Evolutionary conservation across 495 filamentous ascomycete species (phyloP).

Genomic region (Lophium mytilinum): DNA sequence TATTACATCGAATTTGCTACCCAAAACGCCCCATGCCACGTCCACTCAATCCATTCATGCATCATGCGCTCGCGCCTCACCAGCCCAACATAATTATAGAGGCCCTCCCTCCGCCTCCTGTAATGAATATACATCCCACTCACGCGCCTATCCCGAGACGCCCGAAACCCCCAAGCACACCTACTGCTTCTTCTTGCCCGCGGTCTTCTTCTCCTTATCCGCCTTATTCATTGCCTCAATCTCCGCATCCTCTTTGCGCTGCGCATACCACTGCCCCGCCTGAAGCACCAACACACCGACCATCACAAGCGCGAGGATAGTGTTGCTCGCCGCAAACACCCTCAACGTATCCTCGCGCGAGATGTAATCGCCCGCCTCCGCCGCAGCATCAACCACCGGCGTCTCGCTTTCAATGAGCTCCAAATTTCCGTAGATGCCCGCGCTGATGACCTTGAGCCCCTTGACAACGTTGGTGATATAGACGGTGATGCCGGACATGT

Average conservation of each 20-base stretch:
- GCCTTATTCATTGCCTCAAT: constrained; percentile 52
- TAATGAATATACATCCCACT: no score
- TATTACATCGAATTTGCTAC: no score
- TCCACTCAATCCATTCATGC: no score
- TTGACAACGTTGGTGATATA: constrained; percentile 94
- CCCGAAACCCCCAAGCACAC: no score
- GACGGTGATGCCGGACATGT: constrained; percentile 82
- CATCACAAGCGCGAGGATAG: constrained; percentile 83
- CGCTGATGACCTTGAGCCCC: constrained; percentile 70
- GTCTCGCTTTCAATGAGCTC: constrained; percentile 42
- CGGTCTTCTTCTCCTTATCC: constrained; percentile 42
- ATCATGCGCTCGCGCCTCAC: no score
- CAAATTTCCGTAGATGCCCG: constrained; percentile 37
- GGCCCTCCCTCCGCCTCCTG: no score
- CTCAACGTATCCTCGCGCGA: constrained; percentile 77
- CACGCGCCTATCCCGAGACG: no score
- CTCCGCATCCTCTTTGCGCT: constrained; percentile 83
- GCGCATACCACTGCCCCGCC: constrained; percentile 98
- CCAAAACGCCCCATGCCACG: no score
- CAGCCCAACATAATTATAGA: no score
- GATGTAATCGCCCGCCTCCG: constrained; percentile 43
- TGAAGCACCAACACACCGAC: constrained; percentile 88
- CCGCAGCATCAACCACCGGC: constrained; percentile 22
- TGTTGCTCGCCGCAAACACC: constrained; percentile 92
- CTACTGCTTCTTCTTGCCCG: constrained; percentile 34